Percentiles rank a stretch among this genome's conserved stretches.
Evolutionary conservation across 495 filamentous ascomycete species (phyloP).

Genomic region (Lentithecium fluviatile): DNA sequence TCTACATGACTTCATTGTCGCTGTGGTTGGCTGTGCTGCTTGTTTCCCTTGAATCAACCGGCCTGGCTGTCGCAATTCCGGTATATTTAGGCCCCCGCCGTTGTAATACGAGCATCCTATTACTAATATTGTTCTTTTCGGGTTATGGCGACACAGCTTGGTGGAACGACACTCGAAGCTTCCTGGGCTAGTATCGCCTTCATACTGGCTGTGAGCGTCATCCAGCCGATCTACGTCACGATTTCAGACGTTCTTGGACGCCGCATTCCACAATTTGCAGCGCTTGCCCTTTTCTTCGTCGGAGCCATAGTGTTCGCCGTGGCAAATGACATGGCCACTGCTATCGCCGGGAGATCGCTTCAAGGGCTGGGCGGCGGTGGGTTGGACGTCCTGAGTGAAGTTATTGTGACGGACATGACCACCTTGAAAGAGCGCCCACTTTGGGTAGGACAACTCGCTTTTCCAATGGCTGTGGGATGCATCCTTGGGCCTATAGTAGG

Average conservation of each 20-base stretch:
- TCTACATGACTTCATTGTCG: background rate
- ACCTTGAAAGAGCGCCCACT: slow-evolving; percentile 40
- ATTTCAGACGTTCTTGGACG: slow-evolving; percentile 20
- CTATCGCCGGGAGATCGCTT: background rate
- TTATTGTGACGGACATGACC: slow-evolving; percentile 5
- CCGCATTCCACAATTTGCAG: background rate
- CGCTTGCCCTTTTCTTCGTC: background rate
- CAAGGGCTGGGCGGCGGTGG: slow-evolving; percentile 15
- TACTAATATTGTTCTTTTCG: background rate
- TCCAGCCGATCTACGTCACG: slow-evolving; percentile 11
- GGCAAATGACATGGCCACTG: background rate
- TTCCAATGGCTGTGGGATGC: slow-evolving; percentile 22
- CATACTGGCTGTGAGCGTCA: slow-evolving; percentile 1
- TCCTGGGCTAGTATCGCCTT: slow-evolving; percentile 8
- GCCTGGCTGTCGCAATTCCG: background rate
- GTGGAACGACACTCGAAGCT: slow-evolving; percentile 6
- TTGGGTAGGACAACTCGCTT: slow-evolving; percentile 41
- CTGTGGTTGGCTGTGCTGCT: background rate
- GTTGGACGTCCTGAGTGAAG: background rate
- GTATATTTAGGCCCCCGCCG: background rate
- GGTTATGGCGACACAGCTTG: background rate
- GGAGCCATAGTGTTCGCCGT: slow-evolving; percentile 7
- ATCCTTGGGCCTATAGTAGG: slow-evolving; percentile 21
- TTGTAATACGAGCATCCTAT: background rate
- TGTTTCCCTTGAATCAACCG: slow-evolving; percentile 3